phyloP scores from a whole-genome alignment of 352 stramenopile species.

The Phytophthora sp. region DNA sequence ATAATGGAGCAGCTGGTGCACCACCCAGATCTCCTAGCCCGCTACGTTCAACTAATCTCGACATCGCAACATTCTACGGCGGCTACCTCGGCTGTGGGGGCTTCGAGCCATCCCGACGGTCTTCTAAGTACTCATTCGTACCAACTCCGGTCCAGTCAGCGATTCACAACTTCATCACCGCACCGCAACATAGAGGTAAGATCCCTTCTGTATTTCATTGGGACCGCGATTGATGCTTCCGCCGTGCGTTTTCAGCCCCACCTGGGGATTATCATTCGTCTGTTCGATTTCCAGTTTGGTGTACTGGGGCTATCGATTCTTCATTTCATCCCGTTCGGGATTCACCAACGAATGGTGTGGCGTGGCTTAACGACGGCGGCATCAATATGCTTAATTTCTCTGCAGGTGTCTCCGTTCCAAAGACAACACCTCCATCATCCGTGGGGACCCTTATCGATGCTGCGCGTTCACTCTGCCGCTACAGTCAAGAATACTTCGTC shows the following conservation, averaged over 20 bases:
- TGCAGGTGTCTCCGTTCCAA: background rate
- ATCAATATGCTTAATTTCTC: conserved; percentile 7
- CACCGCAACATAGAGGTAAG: conserved; percentile 18
- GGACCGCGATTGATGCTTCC: background rate
- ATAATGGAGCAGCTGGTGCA: background rate
- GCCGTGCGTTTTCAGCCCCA: conserved; percentile 9
- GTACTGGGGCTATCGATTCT: conserved; percentile 1
- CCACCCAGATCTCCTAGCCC: background rate
- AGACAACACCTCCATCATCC: background rate
- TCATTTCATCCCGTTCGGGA: background rate
- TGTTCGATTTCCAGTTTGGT: conserved; percentile 20
- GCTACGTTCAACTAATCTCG: background rate
- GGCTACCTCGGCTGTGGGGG: too few relatives aligned
- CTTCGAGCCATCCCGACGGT: background rate
- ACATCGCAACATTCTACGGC: background rate
- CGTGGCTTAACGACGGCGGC: background rate
- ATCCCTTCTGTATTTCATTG: conserved; percentile 5
- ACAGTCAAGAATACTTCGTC: conserved; percentile 6
- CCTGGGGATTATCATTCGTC: conserved; percentile 1
- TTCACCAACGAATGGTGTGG: background rate
- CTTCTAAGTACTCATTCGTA: conserved; percentile 6
- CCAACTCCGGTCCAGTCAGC: background rate
- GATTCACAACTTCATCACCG: conserved; percentile 4
- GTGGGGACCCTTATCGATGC: conserved; percentile 11
- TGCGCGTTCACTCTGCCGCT: conserved; percentile 5